phyloP scores from a whole-genome alignment of 2,329 filamentous ascomycete genomes.

The Ophiosphaerella korrae region DNA sequence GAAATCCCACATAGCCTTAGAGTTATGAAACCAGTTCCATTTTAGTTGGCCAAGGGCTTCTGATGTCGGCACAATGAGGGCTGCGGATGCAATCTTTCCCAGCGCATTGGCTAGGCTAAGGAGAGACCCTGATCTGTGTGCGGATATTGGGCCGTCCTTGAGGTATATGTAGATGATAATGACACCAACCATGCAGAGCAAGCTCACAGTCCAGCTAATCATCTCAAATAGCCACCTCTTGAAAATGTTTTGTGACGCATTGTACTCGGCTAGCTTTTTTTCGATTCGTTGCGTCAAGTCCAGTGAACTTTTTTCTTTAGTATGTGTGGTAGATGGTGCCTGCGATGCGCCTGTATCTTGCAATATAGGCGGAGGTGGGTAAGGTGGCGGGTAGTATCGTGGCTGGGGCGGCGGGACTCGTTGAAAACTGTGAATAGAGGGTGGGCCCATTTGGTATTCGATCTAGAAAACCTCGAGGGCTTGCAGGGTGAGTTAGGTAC shows the following conservation, averaged over 20 bases:
- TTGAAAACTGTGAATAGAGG: no score
- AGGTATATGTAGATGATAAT: conserved; percentile 9
- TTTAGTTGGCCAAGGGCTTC: conserved; percentile 36
- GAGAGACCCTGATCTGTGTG: not conserved
- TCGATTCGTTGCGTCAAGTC: conserved; percentile 22
- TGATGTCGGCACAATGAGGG: conserved; percentile 26
- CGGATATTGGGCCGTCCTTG: not conserved
- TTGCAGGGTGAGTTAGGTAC: no score
- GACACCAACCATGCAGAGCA: conserved; percentile 12
- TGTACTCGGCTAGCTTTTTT: conserved; percentile 15
- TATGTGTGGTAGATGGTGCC: not conserved
- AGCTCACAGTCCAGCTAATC: conserved; percentile 19
- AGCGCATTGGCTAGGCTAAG: conserved; percentile 17
- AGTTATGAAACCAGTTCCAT: conserved; percentile 29
- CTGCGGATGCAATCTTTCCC: conserved; percentile 23
- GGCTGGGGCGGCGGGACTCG: no score
- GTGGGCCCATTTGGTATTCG: no score
- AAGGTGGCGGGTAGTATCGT: no score
- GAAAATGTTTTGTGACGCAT: conserved; percentile 10
- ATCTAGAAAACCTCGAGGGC: no score
- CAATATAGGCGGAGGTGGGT: no score
- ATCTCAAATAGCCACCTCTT: conserved; percentile 24
- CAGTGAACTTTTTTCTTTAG: not conserved
- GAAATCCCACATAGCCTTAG: conserved; percentile 34
- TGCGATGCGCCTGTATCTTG: no score